Conservation (phyloP, 208 protist species). For the Blastocrithidia nonstop region DNA sequence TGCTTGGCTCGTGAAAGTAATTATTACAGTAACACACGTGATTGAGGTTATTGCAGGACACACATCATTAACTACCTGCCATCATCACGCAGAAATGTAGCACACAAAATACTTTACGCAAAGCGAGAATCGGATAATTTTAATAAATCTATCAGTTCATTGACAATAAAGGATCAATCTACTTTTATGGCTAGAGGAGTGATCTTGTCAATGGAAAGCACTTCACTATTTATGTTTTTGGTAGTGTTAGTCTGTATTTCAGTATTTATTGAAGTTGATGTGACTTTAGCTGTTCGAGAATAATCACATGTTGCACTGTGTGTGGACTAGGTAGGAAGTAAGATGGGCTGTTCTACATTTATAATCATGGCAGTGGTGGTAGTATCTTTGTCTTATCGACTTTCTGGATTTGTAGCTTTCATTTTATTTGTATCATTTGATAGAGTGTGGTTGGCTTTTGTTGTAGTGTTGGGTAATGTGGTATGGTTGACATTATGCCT, state of each 20-base stretch:
- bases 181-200: slow-evolving; percentile 17
- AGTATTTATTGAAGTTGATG: background rate
- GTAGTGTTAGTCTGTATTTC: background rate
- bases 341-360: too few species aligned
- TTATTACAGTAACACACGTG: slow-evolving; percentile 7
- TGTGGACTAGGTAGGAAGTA: too few species aligned
- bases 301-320: too few species aligned
- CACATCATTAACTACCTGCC: slow-evolving; percentile 63
- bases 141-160: slow-evolving; percentile 21
- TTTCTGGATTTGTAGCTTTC: too few species aligned
- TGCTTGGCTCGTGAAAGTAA: slow-evolving; percentile 8
- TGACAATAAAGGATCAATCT: slow-evolving; percentile 46
- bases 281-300: background rate
- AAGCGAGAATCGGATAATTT: slow-evolving; percentile 4
- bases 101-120: slow-evolving; percentile 44
- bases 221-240: background rate
- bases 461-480: too few species aligned
- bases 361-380: too few species aligned
- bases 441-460: too few species aligned
- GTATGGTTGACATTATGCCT: too few species aligned
- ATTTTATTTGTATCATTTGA: too few species aligned
- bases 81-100: slow-evolving; percentile 57
- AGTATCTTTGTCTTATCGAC: too few species aligned
- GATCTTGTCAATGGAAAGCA: background rate
- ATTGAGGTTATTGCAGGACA: slow-evolving; percentile 52